Percentiles rank a stretch among this genome's conserved stretches.
phyloP scores from a whole-genome alignment of 2,329 filamentous ascomycete species.

The Akanthomyces uredinophilus region DNA sequence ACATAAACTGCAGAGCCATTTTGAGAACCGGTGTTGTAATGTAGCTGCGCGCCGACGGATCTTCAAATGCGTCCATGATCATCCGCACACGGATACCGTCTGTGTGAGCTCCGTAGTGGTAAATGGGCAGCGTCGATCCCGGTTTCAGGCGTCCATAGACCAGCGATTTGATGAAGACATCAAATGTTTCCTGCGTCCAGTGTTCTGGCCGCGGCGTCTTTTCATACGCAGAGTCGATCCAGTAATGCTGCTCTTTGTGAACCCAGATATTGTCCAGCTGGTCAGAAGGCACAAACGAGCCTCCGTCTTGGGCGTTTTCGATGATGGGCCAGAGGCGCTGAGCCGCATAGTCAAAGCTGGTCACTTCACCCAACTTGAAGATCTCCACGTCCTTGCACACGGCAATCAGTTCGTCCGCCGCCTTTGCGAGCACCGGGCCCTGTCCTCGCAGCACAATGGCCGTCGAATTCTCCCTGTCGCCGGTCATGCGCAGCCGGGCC shows the following conservation, averaged over 20 bases:
- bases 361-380: slow-evolving; percentile 33
- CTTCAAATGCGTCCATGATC: slow-evolving; percentile 35
- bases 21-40: slow-evolving; percentile 39
- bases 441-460: slow-evolving; percentile 30
- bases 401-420: slow-evolving; percentile 30
- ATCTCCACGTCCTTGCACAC: slow-evolving; percentile 28
- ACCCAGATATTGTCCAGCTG: slow-evolving; percentile 29
- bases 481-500: slow-evolving; percentile 28
- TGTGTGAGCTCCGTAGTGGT: slow-evolving; percentile 30
- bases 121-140: slow-evolving; percentile 30
- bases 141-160: slow-evolving; percentile 32
- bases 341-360: slow-evolving; percentile 29
- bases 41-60: slow-evolving; percentile 27
- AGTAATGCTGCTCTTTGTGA: slow-evolving; percentile 29
- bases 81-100: slow-evolving; percentile 34
- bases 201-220: slow-evolving; percentile 32
- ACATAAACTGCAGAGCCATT: slow-evolving; percentile 39
- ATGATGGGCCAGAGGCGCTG: slow-evolving; percentile 34
- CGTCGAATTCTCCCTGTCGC: slow-evolving; percentile 28
- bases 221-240: slow-evolving; percentile 32
- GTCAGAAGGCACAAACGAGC: slow-evolving; percentile 20
- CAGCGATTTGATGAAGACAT: slow-evolving; percentile 39
- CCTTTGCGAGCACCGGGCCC: slow-evolving; percentile 27
- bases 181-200: slow-evolving; percentile 40
- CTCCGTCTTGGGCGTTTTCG: slow-evolving; percentile 20